A percentile compares a stretch with the other conserved stretches of the same genome.
phyloP scores from a whole-genome alignment of 1,284 basidiomycete genomes.

The Earliella scabrosa region DNA sequence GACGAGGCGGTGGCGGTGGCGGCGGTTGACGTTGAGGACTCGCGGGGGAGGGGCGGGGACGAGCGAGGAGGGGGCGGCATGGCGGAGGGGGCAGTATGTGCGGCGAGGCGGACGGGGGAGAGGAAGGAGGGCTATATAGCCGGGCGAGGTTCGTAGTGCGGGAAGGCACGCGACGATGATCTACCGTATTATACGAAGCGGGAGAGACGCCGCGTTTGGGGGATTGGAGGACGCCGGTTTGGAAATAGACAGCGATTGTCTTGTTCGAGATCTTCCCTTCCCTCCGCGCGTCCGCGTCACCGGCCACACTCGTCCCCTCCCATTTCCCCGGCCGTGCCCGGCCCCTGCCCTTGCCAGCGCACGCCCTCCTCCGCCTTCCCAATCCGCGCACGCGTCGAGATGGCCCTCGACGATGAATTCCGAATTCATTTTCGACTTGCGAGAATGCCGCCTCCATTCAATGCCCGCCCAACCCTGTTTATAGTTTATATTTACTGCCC shows the following conservation, averaged over 20 bases:
- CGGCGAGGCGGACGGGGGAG: neutral
- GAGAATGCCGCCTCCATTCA: neutral
- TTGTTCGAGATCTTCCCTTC: constrained; percentile 23
- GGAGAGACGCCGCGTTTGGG: constrained; percentile 15
- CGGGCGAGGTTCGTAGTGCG: constrained; percentile 3
- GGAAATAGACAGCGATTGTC: constrained; percentile 25
- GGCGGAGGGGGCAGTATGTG: constrained; percentile 1
- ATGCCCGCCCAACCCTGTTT: neutral
- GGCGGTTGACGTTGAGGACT: constrained; percentile 11
- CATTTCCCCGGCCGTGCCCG: neutral
- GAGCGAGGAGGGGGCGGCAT: constrained; percentile 16
- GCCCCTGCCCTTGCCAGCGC: neutral
- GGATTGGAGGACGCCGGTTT: constrained; percentile 11
- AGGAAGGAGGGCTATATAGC: constrained; percentile 11
- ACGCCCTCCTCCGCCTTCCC: neutral
- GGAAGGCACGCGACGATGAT: constrained; percentile 9
- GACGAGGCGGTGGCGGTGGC: neutral
- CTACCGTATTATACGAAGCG: constrained; percentile 13
- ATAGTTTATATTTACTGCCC: neutral
- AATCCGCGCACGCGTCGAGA: neutral
- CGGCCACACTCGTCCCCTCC: neutral
- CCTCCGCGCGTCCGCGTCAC: constrained; percentile 1
- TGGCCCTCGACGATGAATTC: neutral
- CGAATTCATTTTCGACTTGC: neutral
- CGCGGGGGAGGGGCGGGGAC: constrained; percentile 6